A percentile compares a stretch with the other conserved stretches of the same genome.
phyloP scores from a whole-genome alignment of 2,329 filamentous ascomycete species.

The Nemania sp. region DNA sequence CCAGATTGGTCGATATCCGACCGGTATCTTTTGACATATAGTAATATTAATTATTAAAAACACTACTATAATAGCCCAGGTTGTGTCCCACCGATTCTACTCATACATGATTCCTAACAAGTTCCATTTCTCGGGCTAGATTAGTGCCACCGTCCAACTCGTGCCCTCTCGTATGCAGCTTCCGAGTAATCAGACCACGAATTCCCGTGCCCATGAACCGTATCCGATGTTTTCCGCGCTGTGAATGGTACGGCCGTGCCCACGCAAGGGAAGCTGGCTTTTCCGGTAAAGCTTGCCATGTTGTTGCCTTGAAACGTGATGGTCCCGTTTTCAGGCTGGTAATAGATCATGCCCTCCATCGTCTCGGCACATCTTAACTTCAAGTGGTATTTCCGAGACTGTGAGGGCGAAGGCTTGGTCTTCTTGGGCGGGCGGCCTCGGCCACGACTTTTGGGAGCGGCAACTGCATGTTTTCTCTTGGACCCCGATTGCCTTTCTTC shows the following conservation, averaged over 20 bases:
- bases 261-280: conserved; percentile 44
- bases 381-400: conserved; percentile 43
- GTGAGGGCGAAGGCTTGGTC: conserved; percentile 26
- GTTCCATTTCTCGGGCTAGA: no score
- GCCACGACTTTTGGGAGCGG: neutral
- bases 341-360: conserved; percentile 43
- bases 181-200: conserved; percentile 46
- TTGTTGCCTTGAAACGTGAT: conserved; percentile 47
- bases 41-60: no score
- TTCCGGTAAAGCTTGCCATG: conserved; percentile 46
- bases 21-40: no score
- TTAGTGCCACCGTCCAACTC: conserved; percentile 24
- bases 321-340: conserved; percentile 41
- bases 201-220: conserved; percentile 18
- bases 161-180: conserved; percentile 17
- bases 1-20: no score
- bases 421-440: conserved; percentile 32
- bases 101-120: no score
- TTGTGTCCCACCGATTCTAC: no score
- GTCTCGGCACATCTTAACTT: conserved; percentile 47
- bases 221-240: conserved; percentile 41
- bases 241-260: conserved; percentile 41
- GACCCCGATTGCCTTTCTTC: conserved; percentile 8
- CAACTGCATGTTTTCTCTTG: conserved; percentile 42
- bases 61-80: no score